Evolutionary conservation across 768 basidiomycete genomes (phyloP).

Genomic region (Xerocomus potaroensis): DNA sequence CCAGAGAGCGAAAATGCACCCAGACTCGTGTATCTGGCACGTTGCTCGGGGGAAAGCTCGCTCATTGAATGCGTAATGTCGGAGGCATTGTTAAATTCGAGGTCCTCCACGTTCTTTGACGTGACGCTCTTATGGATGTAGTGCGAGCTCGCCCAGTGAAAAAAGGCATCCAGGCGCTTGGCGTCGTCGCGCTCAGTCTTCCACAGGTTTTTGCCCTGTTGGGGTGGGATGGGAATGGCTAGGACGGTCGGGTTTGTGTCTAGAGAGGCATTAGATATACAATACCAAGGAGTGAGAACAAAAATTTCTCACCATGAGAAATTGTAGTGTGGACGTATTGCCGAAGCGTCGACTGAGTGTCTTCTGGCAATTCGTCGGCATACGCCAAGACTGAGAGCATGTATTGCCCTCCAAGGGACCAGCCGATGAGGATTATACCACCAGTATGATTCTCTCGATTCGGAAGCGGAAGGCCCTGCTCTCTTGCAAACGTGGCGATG

Average conservation of each 20-base stretch:
- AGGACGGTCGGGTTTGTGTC: conserved; percentile 2
- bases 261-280: neutral
- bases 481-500: conserved; percentile 12
- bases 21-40: conserved; percentile 9
- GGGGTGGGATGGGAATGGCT: conserved; percentile 12
- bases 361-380: conserved; percentile 8
- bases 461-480: conserved; percentile 11
- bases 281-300: no score
- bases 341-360: conserved; percentile 3
- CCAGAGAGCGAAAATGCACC: neutral
- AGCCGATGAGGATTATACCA: conserved; percentile 16
- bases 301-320: conserved; percentile 11
- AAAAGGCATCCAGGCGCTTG: conserved; percentile 14
- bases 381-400: conserved; percentile 11
- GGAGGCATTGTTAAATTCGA: conserved; percentile 9
- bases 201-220: neutral
- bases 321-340: conserved; percentile 19
- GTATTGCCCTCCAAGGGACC: conserved; percentile 19
- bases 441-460: neutral
- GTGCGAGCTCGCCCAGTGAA: conserved; percentile 12
- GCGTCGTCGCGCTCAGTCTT: conserved; percentile 1
- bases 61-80: conserved; percentile 7
- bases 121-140: conserved; percentile 13
- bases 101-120: conserved; percentile 14
- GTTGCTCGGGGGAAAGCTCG: conserved; percentile 13